A percentile compares a stretch with the other conserved stretches of the same genome.
phyloP scores from a whole-genome alignment of 2,329 filamentous ascomycete genomes.

The Diplodia mutila region DNA sequence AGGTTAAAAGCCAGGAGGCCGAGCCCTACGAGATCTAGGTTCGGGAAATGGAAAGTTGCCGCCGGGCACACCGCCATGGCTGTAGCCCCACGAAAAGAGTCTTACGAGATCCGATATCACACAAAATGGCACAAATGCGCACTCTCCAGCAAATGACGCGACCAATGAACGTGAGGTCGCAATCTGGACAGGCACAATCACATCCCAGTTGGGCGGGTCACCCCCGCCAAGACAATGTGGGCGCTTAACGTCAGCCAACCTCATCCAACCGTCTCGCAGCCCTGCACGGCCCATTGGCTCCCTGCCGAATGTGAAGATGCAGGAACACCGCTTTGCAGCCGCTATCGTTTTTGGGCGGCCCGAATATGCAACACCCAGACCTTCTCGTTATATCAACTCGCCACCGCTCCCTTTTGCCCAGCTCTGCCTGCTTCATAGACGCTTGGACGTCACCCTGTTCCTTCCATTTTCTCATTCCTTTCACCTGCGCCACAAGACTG shows the following conservation, averaged over 20 bases:
- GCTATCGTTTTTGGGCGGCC: slow-evolving; percentile 37
- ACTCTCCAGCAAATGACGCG: not conserved
- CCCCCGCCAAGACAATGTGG: slow-evolving; percentile 9
- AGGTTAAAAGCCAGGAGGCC: not conserved
- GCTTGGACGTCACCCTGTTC: slow-evolving; percentile 11
- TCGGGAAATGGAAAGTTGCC: not conserved
- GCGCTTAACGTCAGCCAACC: slow-evolving; percentile 18
- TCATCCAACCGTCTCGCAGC: slow-evolving; percentile 4
- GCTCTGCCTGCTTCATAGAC: not conserved
- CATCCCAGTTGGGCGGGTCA: slow-evolving; percentile 18
- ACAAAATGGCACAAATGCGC: not conserved
- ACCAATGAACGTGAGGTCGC: not conserved
- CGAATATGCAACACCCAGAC: slow-evolving; percentile 2
- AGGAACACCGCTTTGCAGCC: slow-evolving; percentile 28
- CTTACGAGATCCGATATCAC: slow-evolving; percentile 14
- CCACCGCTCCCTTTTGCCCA: not conserved
- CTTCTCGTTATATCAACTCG: slow-evolving; percentile 13
- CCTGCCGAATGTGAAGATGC: slow-evolving; percentile 1
- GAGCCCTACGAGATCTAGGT: not conserved
- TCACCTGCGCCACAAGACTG: slow-evolving; percentile 14
- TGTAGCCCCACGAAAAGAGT: slow-evolving; percentile 16
- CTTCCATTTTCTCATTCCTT: slow-evolving; percentile 1
- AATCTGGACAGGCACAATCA: slow-evolving; percentile 8
- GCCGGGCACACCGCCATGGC: slow-evolving; percentile 3
- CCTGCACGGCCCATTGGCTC: slow-evolving; percentile 7